Base-by-base conservation (phyloP, 352 stramenopile genomes). In the Phytophthora macrochlamydospora region DNA sequence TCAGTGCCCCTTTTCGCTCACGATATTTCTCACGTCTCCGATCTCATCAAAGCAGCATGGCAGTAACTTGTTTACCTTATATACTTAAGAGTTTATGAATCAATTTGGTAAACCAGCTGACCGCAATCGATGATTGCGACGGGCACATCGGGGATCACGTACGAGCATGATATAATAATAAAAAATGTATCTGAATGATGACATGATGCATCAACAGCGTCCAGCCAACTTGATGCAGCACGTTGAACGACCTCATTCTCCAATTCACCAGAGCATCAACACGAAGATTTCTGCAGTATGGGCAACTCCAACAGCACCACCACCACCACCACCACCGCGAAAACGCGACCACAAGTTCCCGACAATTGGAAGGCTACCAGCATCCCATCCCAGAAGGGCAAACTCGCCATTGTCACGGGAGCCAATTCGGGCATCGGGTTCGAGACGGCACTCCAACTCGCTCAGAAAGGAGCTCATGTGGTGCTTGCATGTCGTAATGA, bases 401-500 rank as follows among this genome's bases (percentile, higher is more conserved):
- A 24, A 28, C 14, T 49, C 6, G 43, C 14, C 24, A n/a, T 49
- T n/a, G 14, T 49, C 43, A 49, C 43, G 12, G 43, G 43, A n/a
- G 43, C 43, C 9, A 49, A 49, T 7, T 49, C 43, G 1, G 43
- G 43, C 43, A 49, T 49, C 18, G 43, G 43, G 3, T 49, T 29
- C 43, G 43, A 49, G 8, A 28, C 43, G 14, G 43, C 43, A 49
- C 43, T 49, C 29, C 13, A 49, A 7, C 43, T 49, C 18, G 43
- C 43, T 29, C 43, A n/a, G 4, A 49, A 49, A 24, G 43, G 43
- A 49, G 43, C 43, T 6, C 12, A 49, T n/a, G 43, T 49, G 13
- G 43, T 49, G 14, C 43, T 49, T n/a, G 43, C 59, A 37, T 78
- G 70, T 37, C 65, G 70, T 5, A 74, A 45, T 32, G 35, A 62